Conservation (phyloP, 139 green algal genomes). For the Picochlorum sp. region DNA sequence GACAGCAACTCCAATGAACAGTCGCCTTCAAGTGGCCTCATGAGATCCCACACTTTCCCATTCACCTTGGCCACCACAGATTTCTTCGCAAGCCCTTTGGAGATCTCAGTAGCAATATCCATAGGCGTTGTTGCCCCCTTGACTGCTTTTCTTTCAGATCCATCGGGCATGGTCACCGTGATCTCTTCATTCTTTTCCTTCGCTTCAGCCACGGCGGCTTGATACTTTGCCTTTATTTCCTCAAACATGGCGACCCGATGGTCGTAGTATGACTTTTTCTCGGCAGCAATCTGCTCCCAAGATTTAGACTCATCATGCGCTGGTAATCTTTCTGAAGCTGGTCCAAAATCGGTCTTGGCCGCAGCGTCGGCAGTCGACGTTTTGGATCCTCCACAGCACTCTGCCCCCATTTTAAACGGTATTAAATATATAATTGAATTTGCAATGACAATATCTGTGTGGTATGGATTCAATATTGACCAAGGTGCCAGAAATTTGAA, state of each 20-base stretch:
- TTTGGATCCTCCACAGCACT: slow-evolving; percentile 13
- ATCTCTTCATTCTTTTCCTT: slow-evolving; percentile 46
- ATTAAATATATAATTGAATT: neutral
- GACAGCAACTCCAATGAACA: slow-evolving; percentile 77
- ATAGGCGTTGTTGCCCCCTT: slow-evolving; percentile 80
- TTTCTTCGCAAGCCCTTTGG: slow-evolving; percentile 84
- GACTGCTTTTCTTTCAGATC: slow-evolving; percentile 47
- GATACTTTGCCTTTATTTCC: slow-evolving; percentile 52
- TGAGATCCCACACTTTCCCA: slow-evolving; percentile 78
- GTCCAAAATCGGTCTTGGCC: neutral
- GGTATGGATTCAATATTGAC: too few species aligned
- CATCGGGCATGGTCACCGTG: slow-evolving; percentile 75
- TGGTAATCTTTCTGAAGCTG: neutral
- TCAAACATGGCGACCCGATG: slow-evolving; percentile 86
- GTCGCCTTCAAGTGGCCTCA: slow-evolving; percentile 75
- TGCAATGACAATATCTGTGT: too few species aligned
- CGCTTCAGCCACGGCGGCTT: slow-evolving; percentile 28
- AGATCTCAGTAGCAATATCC: slow-evolving; percentile 84
- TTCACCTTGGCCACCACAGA: slow-evolving; percentile 79
- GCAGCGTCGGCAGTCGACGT: neutral
- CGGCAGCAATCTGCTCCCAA: slow-evolving; percentile 31
- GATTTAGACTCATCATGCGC: slow-evolving; percentile 8
- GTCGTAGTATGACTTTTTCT: slow-evolving; percentile 69
- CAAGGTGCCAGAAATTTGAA: too few species aligned
- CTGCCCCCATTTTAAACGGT: slow-evolving; percentile 7